Percentiles rank a stretch among this genome's conserved stretches.
These are phyloP conservation scores for Fomitopsis schrenkii DNA, from an alignment of 1,284 basidiomycete species.

Conservation along the genomic window DNA sequence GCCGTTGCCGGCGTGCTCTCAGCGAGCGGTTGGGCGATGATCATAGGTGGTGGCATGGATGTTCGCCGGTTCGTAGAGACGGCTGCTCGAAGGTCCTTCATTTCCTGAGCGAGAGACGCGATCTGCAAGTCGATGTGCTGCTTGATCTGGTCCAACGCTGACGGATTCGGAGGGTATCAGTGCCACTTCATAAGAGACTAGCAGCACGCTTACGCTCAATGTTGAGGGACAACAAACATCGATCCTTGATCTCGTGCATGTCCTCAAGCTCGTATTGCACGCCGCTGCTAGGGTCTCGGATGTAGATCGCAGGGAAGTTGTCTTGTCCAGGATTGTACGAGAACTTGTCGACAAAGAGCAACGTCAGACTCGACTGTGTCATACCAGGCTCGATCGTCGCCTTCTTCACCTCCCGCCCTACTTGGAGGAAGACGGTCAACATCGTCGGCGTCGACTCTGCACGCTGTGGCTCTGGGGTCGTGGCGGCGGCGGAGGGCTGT, in stretches of 20 bases:
- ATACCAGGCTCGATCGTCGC: conserved; percentile 67
- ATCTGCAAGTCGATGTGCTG: conserved; percentile 95
- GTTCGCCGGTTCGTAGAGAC: conserved; percentile 52
- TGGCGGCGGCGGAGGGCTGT: background rate
- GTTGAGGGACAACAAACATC: conserved; percentile 85
- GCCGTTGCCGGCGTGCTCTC: conserved; percentile 53
- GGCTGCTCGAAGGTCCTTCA: conserved; percentile 83
- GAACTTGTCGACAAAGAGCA: conserved; percentile 95
- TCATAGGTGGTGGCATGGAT: conserved; percentile 31
- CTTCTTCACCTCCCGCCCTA: conserved; percentile 92
- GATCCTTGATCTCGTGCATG: conserved; percentile 88
- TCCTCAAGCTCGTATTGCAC: conserved; percentile 97
- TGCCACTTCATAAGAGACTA: background rate
- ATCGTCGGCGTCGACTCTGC: conserved; percentile 29
- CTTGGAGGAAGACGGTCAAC: conserved; percentile 82
- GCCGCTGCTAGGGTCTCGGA: conserved; percentile 86
- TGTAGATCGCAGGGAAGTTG: conserved; percentile 95
- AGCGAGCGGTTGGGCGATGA: conserved; percentile 51
- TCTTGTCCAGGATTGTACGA: conserved; percentile 91
- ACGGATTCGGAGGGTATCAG: background rate
- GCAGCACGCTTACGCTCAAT: conserved; percentile 81
- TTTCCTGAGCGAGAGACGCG: conserved; percentile 79
- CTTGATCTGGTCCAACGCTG: conserved; percentile 97
- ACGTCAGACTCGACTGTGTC: conserved; percentile 70
- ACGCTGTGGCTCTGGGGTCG: conserved; percentile 1